These are phyloP conservation scores for Globisporangium lucens DNA, from an alignment of 352 stramenopile genomes.

Conservation along the genomic window DNA sequence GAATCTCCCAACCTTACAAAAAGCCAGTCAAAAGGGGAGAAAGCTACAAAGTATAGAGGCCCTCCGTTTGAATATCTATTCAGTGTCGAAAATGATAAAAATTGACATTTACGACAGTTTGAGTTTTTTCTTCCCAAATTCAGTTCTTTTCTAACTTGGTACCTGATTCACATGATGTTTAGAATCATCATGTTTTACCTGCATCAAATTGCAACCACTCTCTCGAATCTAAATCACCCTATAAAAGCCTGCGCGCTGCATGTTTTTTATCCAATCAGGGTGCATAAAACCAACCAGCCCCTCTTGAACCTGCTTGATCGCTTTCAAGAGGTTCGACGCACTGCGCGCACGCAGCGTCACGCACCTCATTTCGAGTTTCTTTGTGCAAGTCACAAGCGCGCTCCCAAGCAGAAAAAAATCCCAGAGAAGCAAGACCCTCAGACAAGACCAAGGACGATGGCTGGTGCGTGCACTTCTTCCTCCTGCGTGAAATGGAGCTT, in stretches of 20 bases:
- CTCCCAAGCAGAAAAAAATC: conserved; percentile 15
- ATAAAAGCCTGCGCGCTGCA: background rate
- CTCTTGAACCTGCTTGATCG: background rate
- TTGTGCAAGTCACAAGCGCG: conserved; percentile 2
- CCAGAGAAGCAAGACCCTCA: background rate
- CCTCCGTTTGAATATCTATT: too few species aligned
- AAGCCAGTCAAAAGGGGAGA: too few species aligned
- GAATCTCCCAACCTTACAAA: too few species aligned
- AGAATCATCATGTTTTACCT: background rate
- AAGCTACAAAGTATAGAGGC: too few species aligned
- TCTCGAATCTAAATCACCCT: background rate
- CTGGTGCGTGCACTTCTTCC: conserved; percentile 3
- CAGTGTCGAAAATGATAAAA: too few species aligned
- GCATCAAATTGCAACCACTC: background rate
- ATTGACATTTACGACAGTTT: too few species aligned
- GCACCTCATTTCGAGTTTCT: conserved; percentile 16
- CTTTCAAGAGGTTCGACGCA: background rate
- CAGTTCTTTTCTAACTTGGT: too few species aligned
- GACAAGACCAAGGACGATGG: conserved; percentile 1
- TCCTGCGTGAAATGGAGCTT: background rate
- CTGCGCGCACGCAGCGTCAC: conserved; percentile 4
- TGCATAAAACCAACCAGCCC: background rate
- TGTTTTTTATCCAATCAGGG: background rate
- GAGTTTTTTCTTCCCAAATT: too few species aligned
- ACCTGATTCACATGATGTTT: background rate